phyloP scores from a whole-genome alignment of 495 filamentous ascomycete species.

The Penicillium lividum region DNA sequence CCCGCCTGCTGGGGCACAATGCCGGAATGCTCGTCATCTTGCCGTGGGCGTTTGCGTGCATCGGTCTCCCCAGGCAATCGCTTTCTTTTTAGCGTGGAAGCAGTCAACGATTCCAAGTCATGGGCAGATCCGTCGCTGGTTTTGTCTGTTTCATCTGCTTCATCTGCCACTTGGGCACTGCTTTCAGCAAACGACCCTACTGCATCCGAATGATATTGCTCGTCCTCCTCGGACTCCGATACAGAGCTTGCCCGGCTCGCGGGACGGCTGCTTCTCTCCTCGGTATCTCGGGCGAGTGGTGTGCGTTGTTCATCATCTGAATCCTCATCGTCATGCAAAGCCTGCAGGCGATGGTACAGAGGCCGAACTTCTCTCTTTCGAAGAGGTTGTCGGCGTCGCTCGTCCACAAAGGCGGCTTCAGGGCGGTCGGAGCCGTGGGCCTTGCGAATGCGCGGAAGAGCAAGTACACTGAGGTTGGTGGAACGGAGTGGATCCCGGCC shows the following conservation, averaged over 20 bases:
- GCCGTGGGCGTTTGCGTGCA: slow-evolving; percentile 69
- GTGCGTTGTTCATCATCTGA: slow-evolving; percentile 60
- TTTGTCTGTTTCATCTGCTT: slow-evolving; percentile 1
- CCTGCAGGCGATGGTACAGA: slow-evolving; percentile 58
- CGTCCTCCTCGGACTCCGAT: slow-evolving; percentile 62
- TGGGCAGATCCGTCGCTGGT: slow-evolving; percentile 3
- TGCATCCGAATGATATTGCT: slow-evolving; percentile 49
- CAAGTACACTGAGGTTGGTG: slow-evolving; percentile 58
- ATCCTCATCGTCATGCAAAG: slow-evolving; percentile 59
- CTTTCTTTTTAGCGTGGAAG: slow-evolving; percentile 68
- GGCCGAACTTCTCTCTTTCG: slow-evolving; percentile 55
- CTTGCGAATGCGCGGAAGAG: slow-evolving; percentile 73
- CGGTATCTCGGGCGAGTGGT: slow-evolving; percentile 68
- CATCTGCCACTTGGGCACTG: background rate
- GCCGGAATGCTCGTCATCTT: slow-evolving; percentile 77
- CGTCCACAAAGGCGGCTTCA: slow-evolving; percentile 73
- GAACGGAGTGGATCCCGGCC: background rate
- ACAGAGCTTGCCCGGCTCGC: slow-evolving; percentile 75
- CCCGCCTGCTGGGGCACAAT: slow-evolving; percentile 33
- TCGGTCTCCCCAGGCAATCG: slow-evolving; percentile 59
- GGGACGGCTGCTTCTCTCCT: slow-evolving; percentile 80
- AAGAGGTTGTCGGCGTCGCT: slow-evolving; percentile 62
- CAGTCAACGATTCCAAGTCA: slow-evolving; percentile 30
- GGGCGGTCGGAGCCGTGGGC: slow-evolving; percentile 57
- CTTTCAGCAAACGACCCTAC: slow-evolving; percentile 18